These are phyloP conservation scores for Corymbia citriodora DNA, from an alignment of 441 rosid genomes.

Conservation along the genomic window DNA sequence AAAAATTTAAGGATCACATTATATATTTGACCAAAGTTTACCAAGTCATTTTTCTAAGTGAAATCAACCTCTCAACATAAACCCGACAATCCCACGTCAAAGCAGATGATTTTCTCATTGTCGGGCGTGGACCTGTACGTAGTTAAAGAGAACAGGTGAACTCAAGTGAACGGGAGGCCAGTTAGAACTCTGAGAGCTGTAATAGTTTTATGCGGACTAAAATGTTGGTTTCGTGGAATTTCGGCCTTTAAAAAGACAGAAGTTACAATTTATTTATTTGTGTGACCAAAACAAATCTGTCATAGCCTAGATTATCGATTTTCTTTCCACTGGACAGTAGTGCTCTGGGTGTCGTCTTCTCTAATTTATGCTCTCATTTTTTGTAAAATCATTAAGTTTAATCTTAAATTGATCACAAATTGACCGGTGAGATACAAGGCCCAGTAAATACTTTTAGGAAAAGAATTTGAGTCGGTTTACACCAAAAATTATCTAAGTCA, in stretches of 20 bases:
- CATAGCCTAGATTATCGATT: neutral
- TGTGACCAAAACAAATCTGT: no score
- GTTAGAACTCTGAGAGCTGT: neutral
- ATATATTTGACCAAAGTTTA: no score
- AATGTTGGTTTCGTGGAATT: neutral
- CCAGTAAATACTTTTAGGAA: no score
- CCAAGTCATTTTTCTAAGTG: fast-evolving
- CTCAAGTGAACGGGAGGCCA: neutral
- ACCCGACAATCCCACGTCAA: neutral
- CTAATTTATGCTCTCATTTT: no score
- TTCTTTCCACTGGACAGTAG: no score
- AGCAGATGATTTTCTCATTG: fast-evolving
- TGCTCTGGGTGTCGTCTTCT: no score
- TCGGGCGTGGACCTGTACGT: neutral
- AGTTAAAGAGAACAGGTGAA: no score
- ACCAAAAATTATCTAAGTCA: no score
- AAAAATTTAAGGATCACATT: no score
- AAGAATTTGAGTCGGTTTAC: fast-evolving
- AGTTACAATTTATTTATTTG: neutral
- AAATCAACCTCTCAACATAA: no score
- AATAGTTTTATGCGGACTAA: neutral
- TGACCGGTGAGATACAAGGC: fast-evolving
- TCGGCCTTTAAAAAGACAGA: neutral
- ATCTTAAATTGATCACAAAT: no score
- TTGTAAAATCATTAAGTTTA: no score